A percentile compares a stretch with the other conserved stretches of the same genome.
phyloP scores from a whole-genome alignment of 2,329 filamentous ascomycete species.

The Cyanodermella asteris region DNA sequence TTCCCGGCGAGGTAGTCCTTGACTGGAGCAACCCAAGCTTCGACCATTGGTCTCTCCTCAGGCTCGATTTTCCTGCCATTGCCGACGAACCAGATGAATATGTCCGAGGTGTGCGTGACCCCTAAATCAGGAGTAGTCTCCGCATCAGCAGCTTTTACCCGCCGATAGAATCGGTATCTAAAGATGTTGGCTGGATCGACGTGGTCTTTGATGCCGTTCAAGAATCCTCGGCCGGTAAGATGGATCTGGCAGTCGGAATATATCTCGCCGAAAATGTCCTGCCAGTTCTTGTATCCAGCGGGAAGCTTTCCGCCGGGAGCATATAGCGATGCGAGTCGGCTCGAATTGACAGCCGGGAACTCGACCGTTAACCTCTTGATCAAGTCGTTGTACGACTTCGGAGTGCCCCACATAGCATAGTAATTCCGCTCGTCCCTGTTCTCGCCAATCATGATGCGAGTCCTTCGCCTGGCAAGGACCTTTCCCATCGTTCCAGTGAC shows the following conservation, averaged over 20 bases:
- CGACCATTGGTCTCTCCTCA: too few species aligned
- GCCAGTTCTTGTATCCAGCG: conserved; percentile 21
- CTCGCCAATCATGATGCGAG: conserved; percentile 32
- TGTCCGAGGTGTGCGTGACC: conserved; percentile 32
- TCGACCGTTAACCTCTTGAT: conserved; percentile 28
- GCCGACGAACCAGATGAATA: conserved; percentile 35
- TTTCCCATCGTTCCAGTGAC: conserved; percentile 26
- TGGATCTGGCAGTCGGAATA: conserved; percentile 37
- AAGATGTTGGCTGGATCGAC: conserved; percentile 24
- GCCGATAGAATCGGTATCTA: conserved; percentile 33
- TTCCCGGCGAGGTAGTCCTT: too few species aligned
- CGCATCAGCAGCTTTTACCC: conserved; percentile 23
- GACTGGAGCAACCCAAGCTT: too few species aligned
- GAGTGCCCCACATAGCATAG: conserved; percentile 29
- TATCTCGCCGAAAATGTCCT: conserved; percentile 29
- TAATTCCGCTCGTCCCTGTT: conserved; percentile 30
- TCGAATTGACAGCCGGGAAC: conserved; percentile 24
- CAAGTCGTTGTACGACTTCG: conserved; percentile 21
- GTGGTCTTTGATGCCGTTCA: conserved; percentile 20
- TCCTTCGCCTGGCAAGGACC: conserved; percentile 20
- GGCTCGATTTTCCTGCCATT: conserved; percentile 17
- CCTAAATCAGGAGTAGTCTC: conserved; percentile 25
- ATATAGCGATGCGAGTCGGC: conserved; percentile 22
- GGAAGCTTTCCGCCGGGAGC: conserved; percentile 23
- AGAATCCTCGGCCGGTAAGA: conserved; percentile 28